phyloP scores from a whole-genome alignment of 2,329 filamentous ascomycete species.

The Hypoxylon sp. region DNA sequence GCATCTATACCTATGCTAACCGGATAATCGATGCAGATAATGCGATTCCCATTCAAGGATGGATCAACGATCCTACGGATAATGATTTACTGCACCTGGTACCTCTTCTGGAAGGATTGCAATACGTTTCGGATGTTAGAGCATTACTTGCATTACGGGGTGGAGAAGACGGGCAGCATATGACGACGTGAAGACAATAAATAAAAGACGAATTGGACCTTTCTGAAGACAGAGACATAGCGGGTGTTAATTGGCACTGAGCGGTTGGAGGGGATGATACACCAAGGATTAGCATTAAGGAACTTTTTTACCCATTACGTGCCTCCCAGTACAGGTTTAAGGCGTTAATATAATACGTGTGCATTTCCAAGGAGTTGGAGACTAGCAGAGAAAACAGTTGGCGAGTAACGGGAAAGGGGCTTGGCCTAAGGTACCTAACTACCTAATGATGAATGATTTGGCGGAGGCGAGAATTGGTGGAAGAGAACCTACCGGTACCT shows the following conservation, averaged over 20 bases:
- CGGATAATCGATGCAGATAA: conserved; percentile 72
- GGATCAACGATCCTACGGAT: conserved; percentile 98
- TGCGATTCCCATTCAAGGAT: conserved; percentile 97
- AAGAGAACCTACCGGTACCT: too few relatives aligned
- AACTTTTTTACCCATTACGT: conserved; percentile 13
- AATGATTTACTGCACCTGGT: conserved; percentile 93
- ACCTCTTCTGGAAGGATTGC: conserved; percentile 89
- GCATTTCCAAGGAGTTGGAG: conserved; percentile 18
- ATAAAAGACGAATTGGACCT: conserved; percentile 15
- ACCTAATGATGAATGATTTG: too few relatives aligned
- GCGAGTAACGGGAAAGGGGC: too few relatives aligned
- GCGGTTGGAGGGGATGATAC: conserved; percentile 18
- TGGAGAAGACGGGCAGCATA: conserved; percentile 76
- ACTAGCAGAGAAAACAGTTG: conserved; percentile 6
- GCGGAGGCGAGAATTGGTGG: too few relatives aligned
- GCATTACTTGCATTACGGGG: conserved; percentile 87
- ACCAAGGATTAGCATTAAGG: conserved; percentile 26
- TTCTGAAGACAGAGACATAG: conserved; percentile 28
- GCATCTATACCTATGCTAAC: too few relatives aligned
- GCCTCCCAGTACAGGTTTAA: conserved; percentile 24
- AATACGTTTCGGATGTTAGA: conserved; percentile 95
- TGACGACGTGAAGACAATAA: conserved; percentile 37
- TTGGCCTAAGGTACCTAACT: too few relatives aligned
- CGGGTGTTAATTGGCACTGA: conserved; percentile 34
- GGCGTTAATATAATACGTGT: conserved; percentile 32